These are phyloP conservation scores for Melastoma candidum DNA, from an alignment of 441 rosid genomes.

Conservation along the genomic window DNA sequence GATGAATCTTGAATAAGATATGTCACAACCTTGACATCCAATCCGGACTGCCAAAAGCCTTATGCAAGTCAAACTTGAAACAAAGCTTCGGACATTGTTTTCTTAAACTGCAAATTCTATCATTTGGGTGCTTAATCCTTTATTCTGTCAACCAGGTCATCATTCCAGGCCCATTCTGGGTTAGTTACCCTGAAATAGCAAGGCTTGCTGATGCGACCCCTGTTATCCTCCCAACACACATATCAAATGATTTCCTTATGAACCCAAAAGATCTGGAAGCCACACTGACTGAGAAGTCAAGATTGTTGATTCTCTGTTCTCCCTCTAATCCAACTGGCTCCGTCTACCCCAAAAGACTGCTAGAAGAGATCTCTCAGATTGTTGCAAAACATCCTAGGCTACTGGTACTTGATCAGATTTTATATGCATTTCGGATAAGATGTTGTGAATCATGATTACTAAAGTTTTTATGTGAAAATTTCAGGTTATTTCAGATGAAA, in stretches of 20 bases:
- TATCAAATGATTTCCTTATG: conserved; percentile 70
- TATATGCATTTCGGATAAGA: no score
- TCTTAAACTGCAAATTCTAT: not conserved
- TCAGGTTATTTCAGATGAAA: conserved; percentile 94
- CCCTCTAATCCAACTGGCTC: conserved; percentile 99
- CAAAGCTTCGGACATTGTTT: no score
- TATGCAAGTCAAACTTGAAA: no score
- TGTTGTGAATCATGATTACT: conserved; percentile 5
- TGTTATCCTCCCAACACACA: conserved; percentile 69
- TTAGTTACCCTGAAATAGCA: conserved; percentile 96
- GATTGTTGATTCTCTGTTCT: conserved; percentile 79
- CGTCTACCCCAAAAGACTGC: conserved; percentile 80
- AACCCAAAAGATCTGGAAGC: conserved; percentile 74
- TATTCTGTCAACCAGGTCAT: conserved; percentile 44
- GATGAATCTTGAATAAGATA: no score
- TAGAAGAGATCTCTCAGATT: conserved; percentile 75
- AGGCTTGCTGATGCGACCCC: conserved; percentile 97
- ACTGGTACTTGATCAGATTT: conserved; percentile 39
- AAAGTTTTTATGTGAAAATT: conserved; percentile 13
- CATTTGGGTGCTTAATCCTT: not conserved
- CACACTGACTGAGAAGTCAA: conserved; percentile 66
- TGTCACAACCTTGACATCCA: no score
- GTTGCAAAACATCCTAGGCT: conserved; percentile 93
- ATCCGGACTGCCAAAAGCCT: no score
- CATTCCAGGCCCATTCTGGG: conserved; percentile 94